phyloP scores from a whole-genome alignment of 768 basidiomycete genomes.

The Xerocomellus chrysenteron region DNA sequence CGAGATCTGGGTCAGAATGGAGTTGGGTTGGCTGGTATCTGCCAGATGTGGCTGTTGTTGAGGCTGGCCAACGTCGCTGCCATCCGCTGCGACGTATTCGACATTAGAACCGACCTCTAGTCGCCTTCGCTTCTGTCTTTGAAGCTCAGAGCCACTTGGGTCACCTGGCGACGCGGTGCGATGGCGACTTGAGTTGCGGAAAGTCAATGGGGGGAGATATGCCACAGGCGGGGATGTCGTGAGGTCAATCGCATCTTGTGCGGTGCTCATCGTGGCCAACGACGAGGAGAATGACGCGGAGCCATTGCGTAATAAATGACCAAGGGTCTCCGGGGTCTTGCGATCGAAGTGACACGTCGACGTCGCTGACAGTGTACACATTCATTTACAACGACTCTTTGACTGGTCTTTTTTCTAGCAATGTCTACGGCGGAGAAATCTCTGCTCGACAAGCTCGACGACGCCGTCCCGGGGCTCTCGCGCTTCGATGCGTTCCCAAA shows the following conservation, averaged over 20 bases:
- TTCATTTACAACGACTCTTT: no score
- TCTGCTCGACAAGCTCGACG: slow-evolving; percentile 63
- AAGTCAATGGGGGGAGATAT: no score
- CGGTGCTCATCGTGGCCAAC: slow-evolving; percentile 22
- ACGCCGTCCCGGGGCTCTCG: slow-evolving; percentile 54
- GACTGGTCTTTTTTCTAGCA: neutral
- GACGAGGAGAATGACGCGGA: slow-evolving; percentile 3
- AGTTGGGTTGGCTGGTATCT: neutral
- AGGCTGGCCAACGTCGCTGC: neutral
- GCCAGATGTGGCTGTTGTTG: neutral
- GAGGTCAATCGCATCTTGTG: slow-evolving; percentile 3
- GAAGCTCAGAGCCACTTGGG: slow-evolving; percentile 4
- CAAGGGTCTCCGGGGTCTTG: slow-evolving; percentile 16
- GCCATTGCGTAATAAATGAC: slow-evolving; percentile 21
- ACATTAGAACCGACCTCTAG: slow-evolving; percentile 1
- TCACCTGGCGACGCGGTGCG: neutral
- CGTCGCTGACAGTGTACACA: no score
- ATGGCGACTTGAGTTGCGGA: neutral
- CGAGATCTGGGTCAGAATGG: slow-evolving; percentile 12
- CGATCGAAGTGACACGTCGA: slow-evolving; percentile 13
- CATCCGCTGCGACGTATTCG: neutral
- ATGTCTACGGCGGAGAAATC: slow-evolving; percentile 26
- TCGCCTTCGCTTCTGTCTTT: slow-evolving; percentile 16
- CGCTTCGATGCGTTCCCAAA: slow-evolving; percentile 89
- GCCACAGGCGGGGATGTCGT: neutral